These are phyloP conservation scores for Blastobotrys illinoisensis DNA, from an alignment of 1,139 yeast genomes.

Conservation along the genomic window DNA sequence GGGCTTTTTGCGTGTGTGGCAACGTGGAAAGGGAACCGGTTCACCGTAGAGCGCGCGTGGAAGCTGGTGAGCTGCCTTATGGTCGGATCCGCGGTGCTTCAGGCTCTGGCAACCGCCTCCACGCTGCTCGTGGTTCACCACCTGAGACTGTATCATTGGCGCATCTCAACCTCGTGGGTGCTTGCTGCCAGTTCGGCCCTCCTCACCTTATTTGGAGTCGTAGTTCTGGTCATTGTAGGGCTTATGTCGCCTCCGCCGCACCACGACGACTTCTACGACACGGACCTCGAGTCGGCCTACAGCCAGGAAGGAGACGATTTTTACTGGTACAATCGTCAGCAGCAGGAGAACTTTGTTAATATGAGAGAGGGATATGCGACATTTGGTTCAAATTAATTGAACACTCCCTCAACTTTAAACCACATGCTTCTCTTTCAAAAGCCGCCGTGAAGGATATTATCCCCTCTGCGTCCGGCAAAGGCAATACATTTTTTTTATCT, in stretches of 20 bases:
- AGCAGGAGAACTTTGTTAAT: not conserved
- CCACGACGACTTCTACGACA: slow-evolving; percentile 16
- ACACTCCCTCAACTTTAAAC: not conserved
- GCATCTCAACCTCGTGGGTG: slow-evolving; percentile 20
- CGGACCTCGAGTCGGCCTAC: slow-evolving; percentile 15
- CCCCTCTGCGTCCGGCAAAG: not conserved
- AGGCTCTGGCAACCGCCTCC: slow-evolving; percentile 14
- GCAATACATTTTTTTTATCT: not conserved
- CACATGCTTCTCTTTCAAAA: not conserved
- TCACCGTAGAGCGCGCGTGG: slow-evolving; percentile 18
- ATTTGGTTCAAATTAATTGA: not conserved
- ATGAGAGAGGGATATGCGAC: not conserved
- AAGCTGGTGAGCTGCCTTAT: slow-evolving; percentile 16
- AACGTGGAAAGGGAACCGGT: slow-evolving; percentile 14
- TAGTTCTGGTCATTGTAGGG: slow-evolving; percentile 17
- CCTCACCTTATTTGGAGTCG: slow-evolving; percentile 13
- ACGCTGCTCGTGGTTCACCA: slow-evolving; percentile 17
- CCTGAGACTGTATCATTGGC: slow-evolving; percentile 17
- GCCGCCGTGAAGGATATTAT: too few species aligned
- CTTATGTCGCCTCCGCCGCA: slow-evolving; percentile 16
- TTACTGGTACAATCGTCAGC: not conserved
- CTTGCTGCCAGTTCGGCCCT: slow-evolving; percentile 19
- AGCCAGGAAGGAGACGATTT: not conserved
- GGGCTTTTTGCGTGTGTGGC: slow-evolving; percentile 17
- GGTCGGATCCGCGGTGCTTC: slow-evolving; percentile 12